Conservation (phyloP, 176 grass and related monocot genomes). For the Microstegium vimineum region DNA sequence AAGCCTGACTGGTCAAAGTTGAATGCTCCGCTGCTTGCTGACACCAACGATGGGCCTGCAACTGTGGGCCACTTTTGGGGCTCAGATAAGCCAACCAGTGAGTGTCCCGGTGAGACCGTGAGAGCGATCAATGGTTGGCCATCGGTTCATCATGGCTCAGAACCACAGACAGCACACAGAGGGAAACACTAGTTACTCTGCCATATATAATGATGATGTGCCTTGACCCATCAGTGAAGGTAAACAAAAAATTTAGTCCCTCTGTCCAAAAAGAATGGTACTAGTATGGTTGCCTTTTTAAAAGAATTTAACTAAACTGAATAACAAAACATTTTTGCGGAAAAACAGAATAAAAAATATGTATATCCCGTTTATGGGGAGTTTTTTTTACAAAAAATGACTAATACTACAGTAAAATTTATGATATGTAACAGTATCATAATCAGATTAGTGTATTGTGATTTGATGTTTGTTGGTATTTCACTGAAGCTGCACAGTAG, state of each 20-base stretch:
- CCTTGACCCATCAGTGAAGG: slow-evolving; percentile 8
- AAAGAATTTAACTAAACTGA: no score
- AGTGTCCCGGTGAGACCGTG: background rate
- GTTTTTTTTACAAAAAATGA: no score
- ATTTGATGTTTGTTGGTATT: no score
- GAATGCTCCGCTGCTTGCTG: slow-evolving; percentile 7
- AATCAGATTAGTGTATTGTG: no score
- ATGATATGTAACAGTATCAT: no score
- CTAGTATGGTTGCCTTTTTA: no score
- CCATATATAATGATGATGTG: slow-evolving; percentile 21
- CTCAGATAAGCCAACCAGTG: slow-evolving; percentile 29
- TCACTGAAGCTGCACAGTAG: background rate
- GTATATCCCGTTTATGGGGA: no score
- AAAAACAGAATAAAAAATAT: no score
- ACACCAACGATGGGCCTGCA: background rate
- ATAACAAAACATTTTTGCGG: no score
- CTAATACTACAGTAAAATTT: no score
- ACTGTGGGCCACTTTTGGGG: slow-evolving; percentile 5
- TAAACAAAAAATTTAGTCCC: background rate
- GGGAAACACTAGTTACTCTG: slow-evolving; percentile 14
- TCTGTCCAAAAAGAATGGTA: background rate
- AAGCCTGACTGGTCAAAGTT: slow-evolving; percentile 34
- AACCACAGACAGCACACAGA: slow-evolving; percentile 4
- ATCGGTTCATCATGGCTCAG: background rate
- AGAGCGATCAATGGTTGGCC: background rate